Percentiles rank a stretch among this genome's conserved stretches.
Evolutionary conservation across 2,329 filamentous ascomycete genomes (phyloP).

Genomic region (Penicillium sp.): DNA sequence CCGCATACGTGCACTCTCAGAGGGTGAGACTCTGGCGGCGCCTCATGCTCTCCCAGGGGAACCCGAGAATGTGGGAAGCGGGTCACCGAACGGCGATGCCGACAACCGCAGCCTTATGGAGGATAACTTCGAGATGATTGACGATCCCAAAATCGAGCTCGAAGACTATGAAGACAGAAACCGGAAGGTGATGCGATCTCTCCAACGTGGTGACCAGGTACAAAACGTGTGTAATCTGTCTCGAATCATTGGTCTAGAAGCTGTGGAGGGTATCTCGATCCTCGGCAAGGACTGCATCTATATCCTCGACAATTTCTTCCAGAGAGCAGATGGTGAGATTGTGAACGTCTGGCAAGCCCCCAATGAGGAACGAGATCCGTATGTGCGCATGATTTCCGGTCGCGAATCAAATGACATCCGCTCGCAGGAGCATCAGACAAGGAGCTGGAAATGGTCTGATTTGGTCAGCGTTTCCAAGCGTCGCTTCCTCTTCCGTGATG

Average conservation of each 20-base stretch:
- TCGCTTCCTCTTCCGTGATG: slow-evolving; percentile 87
- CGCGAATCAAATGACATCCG: slow-evolving; percentile 56
- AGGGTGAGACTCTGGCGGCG: slow-evolving; percentile 37
- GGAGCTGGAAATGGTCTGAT: slow-evolving; percentile 89
- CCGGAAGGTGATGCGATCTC: slow-evolving; percentile 87
- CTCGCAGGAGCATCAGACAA: slow-evolving; percentile 65
- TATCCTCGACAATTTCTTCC: slow-evolving; percentile 92
- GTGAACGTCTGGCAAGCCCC: slow-evolving; percentile 94
- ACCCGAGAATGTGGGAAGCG: slow-evolving; percentile 25
- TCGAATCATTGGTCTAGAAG: slow-evolving; percentile 84
- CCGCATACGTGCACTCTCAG: slow-evolving; percentile 32
- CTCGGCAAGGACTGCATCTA: slow-evolving; percentile 87
- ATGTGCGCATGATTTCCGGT: slow-evolving; percentile 84
- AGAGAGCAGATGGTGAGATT: slow-evolving; percentile 88
- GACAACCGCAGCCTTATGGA: slow-evolving; percentile 49
- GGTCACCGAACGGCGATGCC: slow-evolving; percentile 25
- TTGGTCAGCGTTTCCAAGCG: slow-evolving; percentile 93
- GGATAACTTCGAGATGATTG: slow-evolving; percentile 91
- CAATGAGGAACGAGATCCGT: slow-evolving; percentile 82
- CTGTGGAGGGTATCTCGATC: slow-evolving; percentile 85
- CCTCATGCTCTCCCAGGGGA: slow-evolving; percentile 30
- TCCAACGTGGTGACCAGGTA: slow-evolving; percentile 83
- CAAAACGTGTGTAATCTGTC: slow-evolving; percentile 94
- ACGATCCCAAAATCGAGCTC: slow-evolving; percentile 77
- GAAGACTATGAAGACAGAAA: slow-evolving; percentile 96